Conservation (phyloP, 2,329 filamentous ascomycete genomes). For the Mycosphaerella sp. region DNA sequence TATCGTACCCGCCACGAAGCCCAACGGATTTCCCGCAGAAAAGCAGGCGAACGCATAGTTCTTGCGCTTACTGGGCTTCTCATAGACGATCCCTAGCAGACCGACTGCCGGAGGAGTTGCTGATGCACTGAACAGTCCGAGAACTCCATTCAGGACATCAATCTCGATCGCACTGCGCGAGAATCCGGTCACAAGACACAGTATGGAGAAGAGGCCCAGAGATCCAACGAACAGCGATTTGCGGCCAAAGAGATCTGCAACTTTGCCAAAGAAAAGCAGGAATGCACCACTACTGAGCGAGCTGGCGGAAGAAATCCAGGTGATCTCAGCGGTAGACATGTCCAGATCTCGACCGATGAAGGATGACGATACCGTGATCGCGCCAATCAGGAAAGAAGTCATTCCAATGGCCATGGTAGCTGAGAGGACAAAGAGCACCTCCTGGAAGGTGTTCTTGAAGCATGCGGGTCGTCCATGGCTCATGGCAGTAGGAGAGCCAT, state of each 20-base stretch:
- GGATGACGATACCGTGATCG: conserved; percentile 56
- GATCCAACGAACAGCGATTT: conserved; percentile 55
- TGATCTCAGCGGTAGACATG: conserved; percentile 61
- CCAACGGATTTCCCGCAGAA: conserved; percentile 51
- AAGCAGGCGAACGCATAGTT: conserved; percentile 61
- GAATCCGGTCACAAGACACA: conserved; percentile 55
- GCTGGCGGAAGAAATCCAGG: conserved; percentile 60
- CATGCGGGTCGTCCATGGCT: conserved; percentile 45
- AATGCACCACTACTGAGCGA: conserved; percentile 59
- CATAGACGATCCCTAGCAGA: conserved; percentile 57
- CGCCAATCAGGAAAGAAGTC: conserved; percentile 53
- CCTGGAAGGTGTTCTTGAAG: conserved; percentile 57
- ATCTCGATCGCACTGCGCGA: conserved; percentile 52
- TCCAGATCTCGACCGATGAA: conserved; percentile 50
- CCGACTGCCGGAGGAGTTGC: conserved; percentile 59
- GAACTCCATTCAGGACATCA: conserved; percentile 56
- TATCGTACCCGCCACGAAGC: conserved; percentile 53
- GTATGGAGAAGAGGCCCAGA: conserved; percentile 53
- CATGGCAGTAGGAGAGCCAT: conserved; percentile 11
- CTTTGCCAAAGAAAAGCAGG: conserved; percentile 58
- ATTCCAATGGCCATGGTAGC: conserved; percentile 62
- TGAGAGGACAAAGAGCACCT: conserved; percentile 59
- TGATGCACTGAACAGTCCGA: conserved; percentile 59
- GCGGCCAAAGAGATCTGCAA: conserved; percentile 61
- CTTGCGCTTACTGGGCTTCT: conserved; percentile 55